A percentile compares a stretch with the other conserved stretches of the same genome.
Conservation (phyloP, 345 rosid species). For the Orychophragmus violaceus region DNA sequence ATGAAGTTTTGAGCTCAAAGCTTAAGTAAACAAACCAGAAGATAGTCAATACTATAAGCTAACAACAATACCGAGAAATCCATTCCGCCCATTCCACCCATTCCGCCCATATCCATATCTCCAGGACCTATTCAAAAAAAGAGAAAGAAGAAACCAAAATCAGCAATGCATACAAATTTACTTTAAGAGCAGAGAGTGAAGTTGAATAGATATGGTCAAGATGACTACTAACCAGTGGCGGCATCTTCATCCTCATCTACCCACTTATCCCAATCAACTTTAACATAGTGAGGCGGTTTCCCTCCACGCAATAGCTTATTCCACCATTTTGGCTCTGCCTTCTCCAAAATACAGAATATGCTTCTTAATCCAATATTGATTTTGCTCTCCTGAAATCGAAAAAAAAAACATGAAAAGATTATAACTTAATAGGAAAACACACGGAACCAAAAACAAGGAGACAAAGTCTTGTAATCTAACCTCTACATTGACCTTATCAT, state of each 20-base stretch:
- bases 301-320: conserved; percentile 58
- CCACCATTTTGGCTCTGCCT: conserved; percentile 79
- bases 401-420: neutral
- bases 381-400: conserved; percentile 53
- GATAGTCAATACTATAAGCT: neutral
- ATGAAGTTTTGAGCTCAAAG: neutral
- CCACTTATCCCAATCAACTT: conserved; percentile 94
- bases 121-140: conserved; percentile 38
- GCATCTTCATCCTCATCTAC: conserved; percentile 69
- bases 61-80: conserved; percentile 31
- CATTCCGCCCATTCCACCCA: conserved; percentile 31
- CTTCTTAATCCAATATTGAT: conserved; percentile 60
- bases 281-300: conserved; percentile 62
- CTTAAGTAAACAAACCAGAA: neutral
- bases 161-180: neutral
- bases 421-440: neutral
- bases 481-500: conserved; percentile 78
- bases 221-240: conserved; percentile 12
- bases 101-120: conserved; percentile 37
- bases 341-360: conserved; percentile 64
- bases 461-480: conserved; percentile 27
- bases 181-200: neutral
- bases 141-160: neutral
- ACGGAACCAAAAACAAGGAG: neutral
- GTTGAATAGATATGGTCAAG: neutral